A percentile compares a stretch with the other conserved stretches of the same genome.
Conservation (phyloP, 352 stramenopile species). For the Pythium monospermum region DNA sequence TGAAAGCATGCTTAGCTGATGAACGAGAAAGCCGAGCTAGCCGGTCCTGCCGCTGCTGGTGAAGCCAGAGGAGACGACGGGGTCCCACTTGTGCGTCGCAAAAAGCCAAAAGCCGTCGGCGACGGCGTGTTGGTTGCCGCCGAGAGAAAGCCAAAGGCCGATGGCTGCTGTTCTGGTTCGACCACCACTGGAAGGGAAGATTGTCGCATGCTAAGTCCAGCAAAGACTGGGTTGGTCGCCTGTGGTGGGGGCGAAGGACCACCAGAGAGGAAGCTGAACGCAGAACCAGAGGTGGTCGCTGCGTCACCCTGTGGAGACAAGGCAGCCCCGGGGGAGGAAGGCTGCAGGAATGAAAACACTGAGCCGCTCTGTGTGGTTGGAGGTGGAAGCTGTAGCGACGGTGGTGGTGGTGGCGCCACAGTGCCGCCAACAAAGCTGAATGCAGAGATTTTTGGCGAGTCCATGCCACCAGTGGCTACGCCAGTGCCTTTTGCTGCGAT, state of each 20-base stretch:
- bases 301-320: conserved; percentile 16
- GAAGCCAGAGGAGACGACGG: conserved; percentile 20
- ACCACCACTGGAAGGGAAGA: conserved; percentile 8
- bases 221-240: conserved; percentile 38
- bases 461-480: neutral
- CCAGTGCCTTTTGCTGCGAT: conserved; percentile 22
- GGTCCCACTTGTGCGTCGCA: conserved; percentile 30
- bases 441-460: conserved; percentile 31
- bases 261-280: conserved; percentile 21
- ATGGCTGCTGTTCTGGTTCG: conserved; percentile 38
- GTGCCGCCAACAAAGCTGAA: conserved; percentile 47
- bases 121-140: conserved; percentile 28
- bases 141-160: conserved; percentile 51
- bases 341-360: conserved; percentile 24
- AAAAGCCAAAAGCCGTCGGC: conserved; percentile 57
- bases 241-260: neutral
- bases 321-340: neutral
- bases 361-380: neutral
- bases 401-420: neutral
- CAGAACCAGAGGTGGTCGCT: conserved; percentile 12
- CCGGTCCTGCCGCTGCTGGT: conserved; percentile 2
- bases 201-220: conserved; percentile 43
- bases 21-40: conserved; percentile 24
- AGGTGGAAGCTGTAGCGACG: conserved; percentile 5
- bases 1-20: conserved; percentile 2